These are phyloP conservation scores for Vanderwaltozyma verrucispora DNA, from an alignment of 805 yeast genomes.

Conservation along the genomic window DNA sequence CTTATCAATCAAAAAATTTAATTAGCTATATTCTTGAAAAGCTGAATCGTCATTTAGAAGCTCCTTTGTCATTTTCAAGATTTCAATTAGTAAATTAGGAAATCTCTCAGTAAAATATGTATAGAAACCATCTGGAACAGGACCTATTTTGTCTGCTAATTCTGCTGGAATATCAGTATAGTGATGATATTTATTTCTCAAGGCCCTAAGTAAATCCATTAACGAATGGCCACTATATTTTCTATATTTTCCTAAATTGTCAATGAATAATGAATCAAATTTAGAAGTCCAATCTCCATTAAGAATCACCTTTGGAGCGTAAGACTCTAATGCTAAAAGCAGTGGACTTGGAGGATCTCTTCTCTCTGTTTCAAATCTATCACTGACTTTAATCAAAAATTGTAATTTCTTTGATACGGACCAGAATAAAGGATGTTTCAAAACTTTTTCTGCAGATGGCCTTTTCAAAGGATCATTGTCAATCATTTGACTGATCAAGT, in stretches of 20 bases:
- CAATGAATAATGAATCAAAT: slow-evolving; percentile 65
- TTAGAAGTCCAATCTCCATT: slow-evolving; percentile 66
- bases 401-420: slow-evolving; percentile 58
- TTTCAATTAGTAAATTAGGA: slow-evolving; percentile 69
- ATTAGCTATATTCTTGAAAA: slow-evolving; percentile 26
- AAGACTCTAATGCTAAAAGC: slow-evolving; percentile 43
- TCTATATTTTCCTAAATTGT: slow-evolving; percentile 82
- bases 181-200: slow-evolving; percentile 91
- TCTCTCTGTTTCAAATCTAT: slow-evolving; percentile 76
- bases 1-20: too few species aligned
- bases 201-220: slow-evolving; percentile 78
- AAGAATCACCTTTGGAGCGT: slow-evolving; percentile 41
- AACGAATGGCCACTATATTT: slow-evolving; percentile 71
- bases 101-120: slow-evolving; percentile 62
- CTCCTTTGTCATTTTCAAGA: slow-evolving; percentile 50
- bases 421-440: slow-evolving; percentile 92
- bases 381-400: slow-evolving; percentile 79
- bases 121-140: slow-evolving; percentile 79
- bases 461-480: slow-evolving; percentile 52
- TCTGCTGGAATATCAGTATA: slow-evolving; percentile 75
- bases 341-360: slow-evolving; percentile 68
- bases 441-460: slow-evolving; percentile 57
- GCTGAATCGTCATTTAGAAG: slow-evolving; percentile 56
- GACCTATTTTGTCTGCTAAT: slow-evolving; percentile 56
- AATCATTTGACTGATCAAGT: slow-evolving; percentile 68